phyloP scores from a whole-genome alignment of 2,329 filamentous ascomycete species.

The Colletotrichum tropicicola region DNA sequence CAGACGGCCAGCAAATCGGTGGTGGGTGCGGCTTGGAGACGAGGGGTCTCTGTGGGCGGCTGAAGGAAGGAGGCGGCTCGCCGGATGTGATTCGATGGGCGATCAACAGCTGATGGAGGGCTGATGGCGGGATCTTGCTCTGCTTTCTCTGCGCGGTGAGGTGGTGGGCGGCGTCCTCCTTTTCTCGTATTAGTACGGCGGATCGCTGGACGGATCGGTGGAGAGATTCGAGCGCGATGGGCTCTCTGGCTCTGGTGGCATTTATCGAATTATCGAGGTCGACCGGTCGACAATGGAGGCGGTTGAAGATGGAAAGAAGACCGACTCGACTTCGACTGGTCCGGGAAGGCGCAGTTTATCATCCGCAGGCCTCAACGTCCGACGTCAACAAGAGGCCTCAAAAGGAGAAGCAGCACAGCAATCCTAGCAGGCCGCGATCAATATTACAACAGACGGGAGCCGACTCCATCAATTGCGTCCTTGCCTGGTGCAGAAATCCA shows the following conservation, averaged over 20 bases:
- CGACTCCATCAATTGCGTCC: not conserved
- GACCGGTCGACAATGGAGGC: slow-evolving; percentile 2
- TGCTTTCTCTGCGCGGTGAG: too few species aligned
- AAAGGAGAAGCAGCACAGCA: slow-evolving; percentile 2
- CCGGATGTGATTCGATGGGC: not conserved
- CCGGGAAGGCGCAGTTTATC: not conserved
- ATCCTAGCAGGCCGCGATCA: not conserved
- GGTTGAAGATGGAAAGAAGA: not conserved
- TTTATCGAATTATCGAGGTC: not conserved
- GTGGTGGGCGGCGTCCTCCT: not conserved
- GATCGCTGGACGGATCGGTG: slow-evolving; percentile 13
- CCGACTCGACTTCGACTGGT: not conserved
- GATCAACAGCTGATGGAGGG: not conserved
- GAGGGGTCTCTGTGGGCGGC: not conserved
- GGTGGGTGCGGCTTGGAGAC: too few species aligned
- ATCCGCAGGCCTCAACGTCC: too few species aligned
- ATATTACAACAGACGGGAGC: slow-evolving; percentile 6
- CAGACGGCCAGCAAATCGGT: too few species aligned
- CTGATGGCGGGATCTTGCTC: not conserved
- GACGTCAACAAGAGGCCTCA: slow-evolving; percentile 12
- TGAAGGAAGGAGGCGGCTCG: not conserved
- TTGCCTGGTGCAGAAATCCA: too few species aligned
- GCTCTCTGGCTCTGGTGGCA: not conserved
- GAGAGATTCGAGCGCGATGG: slow-evolving; percentile 2
- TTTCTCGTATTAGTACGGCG: slow-evolving; percentile 17